Conservation (phyloP, 768 basidiomycete species). For the Tephrocybe sp. region DNA sequence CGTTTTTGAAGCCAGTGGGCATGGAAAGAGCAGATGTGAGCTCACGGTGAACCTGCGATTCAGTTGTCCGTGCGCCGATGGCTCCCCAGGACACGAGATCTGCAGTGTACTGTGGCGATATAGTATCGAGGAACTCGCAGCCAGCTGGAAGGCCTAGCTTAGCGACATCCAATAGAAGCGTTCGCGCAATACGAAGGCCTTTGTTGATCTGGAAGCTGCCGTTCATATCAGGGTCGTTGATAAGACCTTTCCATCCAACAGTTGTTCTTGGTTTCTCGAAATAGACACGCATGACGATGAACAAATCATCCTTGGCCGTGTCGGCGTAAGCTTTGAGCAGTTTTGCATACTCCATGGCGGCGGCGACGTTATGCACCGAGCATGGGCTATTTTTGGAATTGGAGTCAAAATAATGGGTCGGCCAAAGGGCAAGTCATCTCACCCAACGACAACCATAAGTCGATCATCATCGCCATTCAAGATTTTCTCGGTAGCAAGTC, state of each 20-base stretch:
- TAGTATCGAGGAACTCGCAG: constrained; percentile 90
- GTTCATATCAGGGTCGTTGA: constrained; percentile 96
- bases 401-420: neutral
- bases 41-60: constrained; percentile 92
- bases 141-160: constrained; percentile 90
- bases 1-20: constrained; percentile 99
- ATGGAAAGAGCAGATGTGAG: constrained; percentile 85
- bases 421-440: constrained; percentile 18
- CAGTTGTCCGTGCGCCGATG: constrained; percentile 91
- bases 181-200: constrained; percentile 85
- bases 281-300: constrained; percentile 98
- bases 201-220: constrained; percentile 94
- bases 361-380: constrained; percentile 87
- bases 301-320: constrained; percentile 74
- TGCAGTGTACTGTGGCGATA: constrained; percentile 80
- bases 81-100: constrained; percentile 92
- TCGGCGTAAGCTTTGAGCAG: constrained; percentile 80
- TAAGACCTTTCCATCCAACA: constrained; percentile 98
- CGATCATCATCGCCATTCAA: constrained; percentile 89
- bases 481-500: constrained; percentile 73
- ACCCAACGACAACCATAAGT: constrained; percentile 90
- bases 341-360: constrained; percentile 85
- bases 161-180: constrained; percentile 83
- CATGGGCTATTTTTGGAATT: constrained; percentile 62
- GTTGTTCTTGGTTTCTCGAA: constrained; percentile 97